Evolutionary conservation across 2,329 filamentous ascomycete species (phyloP), one percentile per base, ranked within the genome.

Genomic region (Fusarium penzigii): DNA sequence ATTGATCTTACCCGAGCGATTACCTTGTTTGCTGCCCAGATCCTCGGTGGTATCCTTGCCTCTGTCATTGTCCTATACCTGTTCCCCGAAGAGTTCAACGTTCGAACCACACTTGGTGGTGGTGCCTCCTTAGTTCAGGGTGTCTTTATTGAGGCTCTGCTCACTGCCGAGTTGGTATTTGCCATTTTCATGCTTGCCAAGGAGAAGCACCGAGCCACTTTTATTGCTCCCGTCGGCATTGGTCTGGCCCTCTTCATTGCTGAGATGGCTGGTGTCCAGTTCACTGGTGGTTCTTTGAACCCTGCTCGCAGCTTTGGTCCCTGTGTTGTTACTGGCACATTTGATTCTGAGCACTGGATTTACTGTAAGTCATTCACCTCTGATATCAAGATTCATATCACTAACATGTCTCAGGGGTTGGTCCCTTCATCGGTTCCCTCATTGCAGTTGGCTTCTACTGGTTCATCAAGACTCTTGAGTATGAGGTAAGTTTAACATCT

Each of bases 101-200:
- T 77, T 2, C 66, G 68, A 10, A 79, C 76, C 7, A 69, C 65
- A 1, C 69, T 79, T 2, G 68, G 69, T 34, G 69, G 67, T 17
- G 71, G 70, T 6, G 72, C 74, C 2, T 70, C 69, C 12, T 53
- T 73, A 3, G 73, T 70, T 2, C 76, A 78, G 56, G 78, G 77
- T n/a, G 65, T 79, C 17, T 73, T 80, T 51, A 77, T 80, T 39
- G 77, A 80, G 56, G 76, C 77, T 57, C 68, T 80, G 29, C 65
- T 79, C 14, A 79, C 77, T 3, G 72, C 75, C 11, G 73, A 79
- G 55, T 57, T 80, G 25, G 69, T 77, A 13, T 78, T 79, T 50
- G 74, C 75, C 11, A 77, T 79, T 48, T 77, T 79, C 55, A 78
- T 79, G 76, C 69, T 79, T n/a, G 77, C 77, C 17, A 75, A 75